Evolutionary conservation across 2,329 filamentous ascomycete species (phyloP).

Genomic region (Venturia nashicola): DNA sequence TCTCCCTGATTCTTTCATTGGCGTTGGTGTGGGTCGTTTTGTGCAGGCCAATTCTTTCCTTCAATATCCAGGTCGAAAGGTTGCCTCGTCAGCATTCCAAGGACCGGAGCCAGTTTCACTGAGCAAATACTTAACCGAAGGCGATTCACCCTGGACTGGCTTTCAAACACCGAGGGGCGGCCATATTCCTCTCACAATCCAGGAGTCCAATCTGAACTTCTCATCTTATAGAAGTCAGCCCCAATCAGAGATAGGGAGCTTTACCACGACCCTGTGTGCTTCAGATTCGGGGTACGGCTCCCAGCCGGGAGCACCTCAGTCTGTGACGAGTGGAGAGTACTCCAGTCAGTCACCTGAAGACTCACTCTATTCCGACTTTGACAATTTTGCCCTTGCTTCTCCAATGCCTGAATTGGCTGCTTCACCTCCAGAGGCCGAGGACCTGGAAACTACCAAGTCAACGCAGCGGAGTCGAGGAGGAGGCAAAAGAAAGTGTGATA

Average conservation of each 20-base stretch:
- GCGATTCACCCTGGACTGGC: constrained; percentile 2
- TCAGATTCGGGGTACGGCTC: constrained; percentile 25
- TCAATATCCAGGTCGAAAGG: background rate
- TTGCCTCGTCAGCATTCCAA: background rate
- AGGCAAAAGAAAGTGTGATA: constrained; percentile 2
- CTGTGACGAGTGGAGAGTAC: constrained; percentile 17
- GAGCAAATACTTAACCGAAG: background rate
- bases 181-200: background rate
- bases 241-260: background rate
- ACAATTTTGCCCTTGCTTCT: background rate
- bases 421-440: background rate
- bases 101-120: background rate
- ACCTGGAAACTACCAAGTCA: background rate
- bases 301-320: constrained; percentile 15
- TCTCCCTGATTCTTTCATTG: background rate
- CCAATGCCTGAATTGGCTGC: background rate
- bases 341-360: constrained; percentile 16
- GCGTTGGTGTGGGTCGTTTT: background rate
- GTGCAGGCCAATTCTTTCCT: background rate
- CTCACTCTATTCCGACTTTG: constrained; percentile 9
- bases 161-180: background rate
- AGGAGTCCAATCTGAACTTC: background rate
- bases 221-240: background rate
- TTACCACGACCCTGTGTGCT: constrained; percentile 1
- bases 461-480: constrained; percentile 1